A percentile compares a stretch with the other conserved stretches of the same genome.
Evolutionary conservation across 495 filamentous ascomycete species (phyloP).

Genomic region (Xylaria intraflava): DNA sequence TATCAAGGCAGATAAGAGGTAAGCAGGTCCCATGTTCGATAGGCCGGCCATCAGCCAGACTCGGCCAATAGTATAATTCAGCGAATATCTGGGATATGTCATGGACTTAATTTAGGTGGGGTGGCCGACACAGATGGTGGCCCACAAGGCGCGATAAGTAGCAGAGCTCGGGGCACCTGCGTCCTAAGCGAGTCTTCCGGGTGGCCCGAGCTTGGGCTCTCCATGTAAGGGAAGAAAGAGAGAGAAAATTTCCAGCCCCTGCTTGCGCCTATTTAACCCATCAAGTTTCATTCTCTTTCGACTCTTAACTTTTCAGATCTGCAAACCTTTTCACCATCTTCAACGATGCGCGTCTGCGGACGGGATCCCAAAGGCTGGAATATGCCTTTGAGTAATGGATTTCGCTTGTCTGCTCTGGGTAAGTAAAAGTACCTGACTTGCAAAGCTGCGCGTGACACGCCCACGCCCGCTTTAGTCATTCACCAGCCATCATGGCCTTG

Average conservation of each 20-base stretch:
- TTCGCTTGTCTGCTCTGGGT: neutral
- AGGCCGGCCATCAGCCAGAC: no score
- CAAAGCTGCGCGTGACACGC: neutral
- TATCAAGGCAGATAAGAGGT: no score
- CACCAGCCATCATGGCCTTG: conserved; percentile 5
- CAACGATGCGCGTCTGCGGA: neutral
- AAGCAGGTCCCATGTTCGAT: no score
- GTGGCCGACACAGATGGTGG: no score
- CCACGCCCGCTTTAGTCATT: neutral
- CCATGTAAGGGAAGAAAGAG: neutral
- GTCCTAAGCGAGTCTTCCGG: neutral
- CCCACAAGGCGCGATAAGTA: no score
- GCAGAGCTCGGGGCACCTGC: no score
- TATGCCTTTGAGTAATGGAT: neutral
- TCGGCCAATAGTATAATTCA: no score
- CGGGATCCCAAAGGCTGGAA: neutral
- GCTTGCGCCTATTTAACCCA: neutral
- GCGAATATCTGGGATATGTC: no score
- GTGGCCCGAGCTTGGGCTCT: conserved; percentile 1
- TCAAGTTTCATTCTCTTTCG: neutral
- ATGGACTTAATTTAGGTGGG: no score
- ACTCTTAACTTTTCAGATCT: neutral
- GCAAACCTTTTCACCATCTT: neutral
- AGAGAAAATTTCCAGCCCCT: neutral
- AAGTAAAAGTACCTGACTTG: neutral